phyloP scores from a whole-genome alignment of 805 yeast genomes.

The Lachancea quebecensis region DNA sequence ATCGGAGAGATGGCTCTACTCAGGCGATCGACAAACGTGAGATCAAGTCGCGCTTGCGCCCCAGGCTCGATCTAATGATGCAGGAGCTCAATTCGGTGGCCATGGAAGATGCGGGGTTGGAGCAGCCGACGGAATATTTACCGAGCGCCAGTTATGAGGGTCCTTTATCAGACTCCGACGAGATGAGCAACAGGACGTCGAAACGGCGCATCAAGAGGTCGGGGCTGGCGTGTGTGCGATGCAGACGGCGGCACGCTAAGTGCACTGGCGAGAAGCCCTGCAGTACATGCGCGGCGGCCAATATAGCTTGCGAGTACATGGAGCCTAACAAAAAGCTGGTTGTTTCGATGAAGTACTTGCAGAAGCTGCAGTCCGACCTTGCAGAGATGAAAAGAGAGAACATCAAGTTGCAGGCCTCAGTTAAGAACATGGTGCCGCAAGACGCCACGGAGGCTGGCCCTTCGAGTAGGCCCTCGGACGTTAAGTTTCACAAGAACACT shows the following conservation, averaged over 20 bases:
- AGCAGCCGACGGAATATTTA: background rate
- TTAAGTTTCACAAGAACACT: slow-evolving; percentile 10
- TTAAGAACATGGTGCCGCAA: background rate
- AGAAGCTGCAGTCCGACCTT: slow-evolving; percentile 60
- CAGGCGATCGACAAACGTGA: too few species aligned
- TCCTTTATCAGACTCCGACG: background rate
- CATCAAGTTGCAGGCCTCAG: slow-evolving; percentile 41
- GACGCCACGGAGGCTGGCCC: slow-evolving; percentile 5
- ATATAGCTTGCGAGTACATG: slow-evolving; percentile 57
- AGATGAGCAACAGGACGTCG: background rate
- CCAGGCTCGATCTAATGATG: background rate
- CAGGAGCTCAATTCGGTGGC: background rate
- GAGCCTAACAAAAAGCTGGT: slow-evolving; percentile 69
- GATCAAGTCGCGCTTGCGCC: too few species aligned
- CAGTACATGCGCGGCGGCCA: slow-evolving; percentile 49
- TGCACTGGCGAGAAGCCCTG: slow-evolving; percentile 80
- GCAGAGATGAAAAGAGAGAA: slow-evolving; percentile 61
- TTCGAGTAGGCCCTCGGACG: slow-evolving; percentile 5
- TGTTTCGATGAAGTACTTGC: slow-evolving; percentile 63
- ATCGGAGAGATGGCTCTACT: too few species aligned
- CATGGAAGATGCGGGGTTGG: background rate
- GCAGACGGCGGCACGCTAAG: slow-evolving; percentile 64
- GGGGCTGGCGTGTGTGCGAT: slow-evolving; percentile 47
- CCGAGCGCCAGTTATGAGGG: background rate
- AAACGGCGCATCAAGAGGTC: slow-evolving; percentile 20